Conservation (phyloP, 2,329 filamentous ascomycete genomes). For the Phoma sp. region DNA sequence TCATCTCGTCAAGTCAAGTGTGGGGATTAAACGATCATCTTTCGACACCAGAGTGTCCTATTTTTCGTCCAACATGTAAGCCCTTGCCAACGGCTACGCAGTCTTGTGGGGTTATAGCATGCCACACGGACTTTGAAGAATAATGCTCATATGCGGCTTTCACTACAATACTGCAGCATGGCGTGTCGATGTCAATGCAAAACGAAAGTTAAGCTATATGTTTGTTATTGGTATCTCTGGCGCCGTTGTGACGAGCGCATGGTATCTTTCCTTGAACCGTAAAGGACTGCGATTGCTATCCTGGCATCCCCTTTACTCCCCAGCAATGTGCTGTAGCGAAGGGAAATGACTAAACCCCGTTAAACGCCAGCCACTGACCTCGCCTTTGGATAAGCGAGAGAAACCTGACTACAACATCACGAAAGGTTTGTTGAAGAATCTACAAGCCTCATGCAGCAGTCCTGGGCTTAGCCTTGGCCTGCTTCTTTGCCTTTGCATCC, state of each 20-base stretch:
- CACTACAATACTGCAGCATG: too few relatives aligned
- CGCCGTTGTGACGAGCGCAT: neutral
- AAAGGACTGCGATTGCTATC: neutral
- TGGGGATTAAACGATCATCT: too few relatives aligned
- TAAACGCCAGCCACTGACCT: conserved; percentile 6
- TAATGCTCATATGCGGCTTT: too few relatives aligned
- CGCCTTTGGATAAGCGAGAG: neutral
- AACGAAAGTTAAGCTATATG: neutral
- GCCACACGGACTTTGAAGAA: too few relatives aligned
- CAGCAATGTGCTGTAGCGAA: neutral
- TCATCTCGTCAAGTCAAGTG: too few relatives aligned
- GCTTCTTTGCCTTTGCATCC: conserved; percentile 94
- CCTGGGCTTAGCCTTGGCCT: conserved; percentile 80
- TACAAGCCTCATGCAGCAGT: conserved; percentile 13
- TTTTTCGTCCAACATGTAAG: too few relatives aligned
- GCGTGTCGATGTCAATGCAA: neutral
- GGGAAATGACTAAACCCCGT: neutral
- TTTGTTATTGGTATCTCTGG: neutral
- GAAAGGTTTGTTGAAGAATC: neutral
- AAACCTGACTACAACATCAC: neutral
- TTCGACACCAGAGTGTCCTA: too few relatives aligned
- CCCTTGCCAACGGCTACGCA: too few relatives aligned
- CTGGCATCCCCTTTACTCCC: neutral
- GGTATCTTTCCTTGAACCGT: neutral
- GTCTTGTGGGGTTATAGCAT: too few relatives aligned